Base-by-base conservation (phyloP, 331 rosid species). In the Quercus lobata region DNA sequence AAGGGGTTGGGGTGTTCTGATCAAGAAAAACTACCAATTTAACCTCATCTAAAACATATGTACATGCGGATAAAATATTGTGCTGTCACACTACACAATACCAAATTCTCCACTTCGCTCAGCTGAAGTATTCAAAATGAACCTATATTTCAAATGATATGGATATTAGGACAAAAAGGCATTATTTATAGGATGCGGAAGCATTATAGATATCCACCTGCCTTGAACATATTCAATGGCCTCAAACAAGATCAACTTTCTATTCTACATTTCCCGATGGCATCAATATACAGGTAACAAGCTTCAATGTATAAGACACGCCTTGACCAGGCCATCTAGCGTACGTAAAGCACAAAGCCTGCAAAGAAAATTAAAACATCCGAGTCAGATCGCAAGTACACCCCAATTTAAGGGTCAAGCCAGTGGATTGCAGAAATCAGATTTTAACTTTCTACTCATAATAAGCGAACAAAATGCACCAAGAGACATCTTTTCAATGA, bases 241-340 rank as follows among this genome's bases (percentile, higher is more conserved):
- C 88, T 82, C 87, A 81, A 83, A 76, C 78, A 78, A 78, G 79
- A 85, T 80, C 93, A 80, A 57, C 60, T 76, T 78, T 83, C 86
- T 88, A 86, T 71, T 74, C 92, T 90, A 82, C 84, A 82, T 82
- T 81, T 85, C 82, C 81, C 52, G 57, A 74, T 60, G 82, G 75
- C 84, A 91, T 80, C 88, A 86, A 79, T 84, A 57, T 88, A 86
- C 87, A 86, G 70, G 69, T 78, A 77, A 74, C 74, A 69, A 73
- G 81, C 85, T 61, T 78, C 85, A 76, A 57, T 75, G 80, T 76
- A 58, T 73, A 68, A 74, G 73, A 79, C 85, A 78, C 88, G 57
- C 81, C 61, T 73, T 71, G 57, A 69, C 27, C 21, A 73, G 72
- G 85, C 75, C 30, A 83, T 79, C 81, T 21, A 81, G 78, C 80